These are phyloP conservation scores for Gossypium australe DNA, from an alignment of 345 rosid species.

Conservation along the genomic window DNA sequence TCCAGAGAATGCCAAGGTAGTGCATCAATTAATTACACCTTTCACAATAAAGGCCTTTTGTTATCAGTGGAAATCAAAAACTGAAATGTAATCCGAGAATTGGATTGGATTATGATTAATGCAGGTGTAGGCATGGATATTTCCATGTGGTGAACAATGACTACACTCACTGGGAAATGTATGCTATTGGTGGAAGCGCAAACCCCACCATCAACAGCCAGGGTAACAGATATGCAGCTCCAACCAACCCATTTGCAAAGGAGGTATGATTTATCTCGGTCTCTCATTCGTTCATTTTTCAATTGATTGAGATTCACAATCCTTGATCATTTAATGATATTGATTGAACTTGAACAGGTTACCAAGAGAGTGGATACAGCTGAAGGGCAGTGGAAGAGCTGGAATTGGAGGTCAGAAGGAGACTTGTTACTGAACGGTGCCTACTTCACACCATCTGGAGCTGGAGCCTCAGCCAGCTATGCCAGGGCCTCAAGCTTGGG, in stretches of 20 bases:
- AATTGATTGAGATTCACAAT: background rate
- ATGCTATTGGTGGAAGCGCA: constrained; percentile 97
- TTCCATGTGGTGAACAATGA: constrained; percentile 97
- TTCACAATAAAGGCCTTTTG: background rate
- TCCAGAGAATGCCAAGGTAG: constrained; percentile 98
- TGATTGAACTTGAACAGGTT: constrained; percentile 42
- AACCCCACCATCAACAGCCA: constrained; percentile 92
- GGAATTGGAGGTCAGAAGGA: constrained; percentile 97
- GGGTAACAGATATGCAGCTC: constrained; percentile 90
- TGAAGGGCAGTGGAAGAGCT: constrained; percentile 45
- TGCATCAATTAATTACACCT: background rate
- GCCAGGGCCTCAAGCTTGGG: constrained; percentile 90
- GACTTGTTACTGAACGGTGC: constrained; percentile 86
- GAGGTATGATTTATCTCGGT: constrained; percentile 40
- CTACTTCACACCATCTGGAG: constrained; percentile 81
- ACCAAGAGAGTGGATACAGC: constrained; percentile 84
- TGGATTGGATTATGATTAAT: constrained; percentile 10
- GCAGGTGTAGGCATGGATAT: constrained; percentile 91
- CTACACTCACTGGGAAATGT: constrained; percentile 98
- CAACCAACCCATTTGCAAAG: constrained; percentile 66
- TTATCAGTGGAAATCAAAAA: background rate
- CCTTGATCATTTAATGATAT: background rate
- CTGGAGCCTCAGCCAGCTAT: constrained; percentile 77
- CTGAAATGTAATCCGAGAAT: background rate
- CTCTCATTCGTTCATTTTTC: background rate